These are phyloP conservation scores for Arabis hirsuta DNA, from an alignment of 345 rosid species.

Conservation along the genomic window DNA sequence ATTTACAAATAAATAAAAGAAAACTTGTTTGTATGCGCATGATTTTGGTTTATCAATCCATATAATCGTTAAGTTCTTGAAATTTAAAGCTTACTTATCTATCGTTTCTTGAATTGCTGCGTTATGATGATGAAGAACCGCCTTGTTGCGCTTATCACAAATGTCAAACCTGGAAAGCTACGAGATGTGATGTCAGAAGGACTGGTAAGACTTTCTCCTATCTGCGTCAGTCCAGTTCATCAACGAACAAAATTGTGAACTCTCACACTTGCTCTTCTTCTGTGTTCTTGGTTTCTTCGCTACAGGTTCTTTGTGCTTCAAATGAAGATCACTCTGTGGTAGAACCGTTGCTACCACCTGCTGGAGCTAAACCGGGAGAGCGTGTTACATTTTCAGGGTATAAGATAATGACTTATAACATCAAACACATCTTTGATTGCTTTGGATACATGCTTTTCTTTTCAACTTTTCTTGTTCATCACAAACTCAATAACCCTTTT, in stretches of 20 bases:
- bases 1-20: slow-evolving; percentile 7
- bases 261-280: slow-evolving; percentile 18
- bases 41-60: not conserved
- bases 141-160: slow-evolving; percentile 77
- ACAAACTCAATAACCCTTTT: slow-evolving; percentile 21
- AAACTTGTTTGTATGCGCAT: not conserved
- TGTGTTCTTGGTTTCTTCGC: slow-evolving; percentile 27
- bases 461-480: not conserved
- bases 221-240: slow-evolving; percentile 4
- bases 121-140: slow-evolving; percentile 63
- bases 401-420: not conserved
- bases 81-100: slow-evolving; percentile 30
- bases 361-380: slow-evolving; percentile 80
- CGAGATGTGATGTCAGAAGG: slow-evolving; percentile 94
- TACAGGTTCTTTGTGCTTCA: slow-evolving; percentile 92
- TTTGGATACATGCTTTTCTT: slow-evolving; percentile 8
- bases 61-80: slow-evolving; percentile 20
- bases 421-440: slow-evolving; percentile 15
- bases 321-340: slow-evolving; percentile 77
- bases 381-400: slow-evolving; percentile 77
- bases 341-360: slow-evolving; percentile 89
- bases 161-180: slow-evolving; percentile 98
- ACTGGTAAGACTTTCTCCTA: slow-evolving; percentile 62
- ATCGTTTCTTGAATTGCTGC: slow-evolving; percentile 32
- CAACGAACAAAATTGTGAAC: not conserved